Percentiles rank a stretch among this genome's conserved stretches.
Evolutionary conservation across 169 alveolate species (phyloP).

Genomic region (Plasmodium vinckei): DNA sequence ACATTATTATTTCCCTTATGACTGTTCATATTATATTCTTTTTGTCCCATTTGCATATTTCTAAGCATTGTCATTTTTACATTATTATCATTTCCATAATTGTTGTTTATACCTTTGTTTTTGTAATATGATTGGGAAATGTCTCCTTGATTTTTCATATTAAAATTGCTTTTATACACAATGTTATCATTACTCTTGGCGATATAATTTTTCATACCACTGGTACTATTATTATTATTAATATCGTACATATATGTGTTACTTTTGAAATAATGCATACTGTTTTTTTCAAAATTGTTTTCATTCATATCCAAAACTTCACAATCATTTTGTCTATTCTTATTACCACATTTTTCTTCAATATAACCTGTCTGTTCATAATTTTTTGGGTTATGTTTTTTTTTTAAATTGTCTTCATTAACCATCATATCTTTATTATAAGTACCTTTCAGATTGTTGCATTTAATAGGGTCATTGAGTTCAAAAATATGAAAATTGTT

Average conservation of each 20-base stretch:
- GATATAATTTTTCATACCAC: constrained; percentile 7
- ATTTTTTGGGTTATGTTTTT: constrained; percentile 23
- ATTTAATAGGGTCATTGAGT: constrained; percentile 38
- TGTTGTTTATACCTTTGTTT: constrained; percentile 8
- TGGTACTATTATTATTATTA: constrained; percentile 18
- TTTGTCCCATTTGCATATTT: constrained; percentile 44
- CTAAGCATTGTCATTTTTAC: constrained; percentile 29
- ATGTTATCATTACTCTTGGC: constrained; percentile 10
- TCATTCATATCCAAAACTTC: constrained; percentile 19
- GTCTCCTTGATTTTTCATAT: constrained; percentile 24
- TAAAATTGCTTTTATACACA: not conserved
- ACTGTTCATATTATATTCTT: constrained; percentile 1
- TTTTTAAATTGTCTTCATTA: constrained; percentile 43
- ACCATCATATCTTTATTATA: constrained; percentile 38
- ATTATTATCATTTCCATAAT: constrained; percentile 25
- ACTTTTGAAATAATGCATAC: constrained; percentile 25
- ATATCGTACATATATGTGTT: constrained; percentile 6
- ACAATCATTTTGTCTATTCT: constrained; percentile 8
- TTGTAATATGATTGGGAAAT: constrained; percentile 23
- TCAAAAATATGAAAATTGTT: constrained; percentile 57
- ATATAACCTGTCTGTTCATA: not conserved
- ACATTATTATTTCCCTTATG: not conserved
- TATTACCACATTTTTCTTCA: not conserved
- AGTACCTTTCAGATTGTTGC: constrained; percentile 21
- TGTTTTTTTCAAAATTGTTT: constrained; percentile 6